phyloP scores from a whole-genome alignment of 768 basidiomycete genomes.

The Tulasnella sp. region DNA sequence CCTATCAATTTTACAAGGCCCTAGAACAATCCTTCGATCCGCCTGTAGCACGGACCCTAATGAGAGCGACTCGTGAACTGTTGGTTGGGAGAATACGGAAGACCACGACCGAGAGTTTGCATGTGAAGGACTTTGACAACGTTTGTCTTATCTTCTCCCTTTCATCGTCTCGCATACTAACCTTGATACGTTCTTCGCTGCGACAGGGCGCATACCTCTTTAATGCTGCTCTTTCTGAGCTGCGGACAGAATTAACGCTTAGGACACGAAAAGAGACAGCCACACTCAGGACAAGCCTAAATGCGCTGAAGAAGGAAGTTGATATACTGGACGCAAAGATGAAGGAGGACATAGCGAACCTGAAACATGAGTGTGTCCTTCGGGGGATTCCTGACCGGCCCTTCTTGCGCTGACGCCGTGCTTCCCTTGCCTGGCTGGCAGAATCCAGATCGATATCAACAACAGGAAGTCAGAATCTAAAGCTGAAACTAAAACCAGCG shows the following conservation, averaged over 20 bases:
- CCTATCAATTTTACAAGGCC: constrained; percentile 63
- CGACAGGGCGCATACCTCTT: constrained; percentile 89
- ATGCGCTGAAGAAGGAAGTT: constrained; percentile 76
- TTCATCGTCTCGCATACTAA: background rate
- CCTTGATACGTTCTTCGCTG: background rate
- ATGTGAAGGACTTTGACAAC: constrained; percentile 72
- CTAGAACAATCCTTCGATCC: constrained; percentile 70
- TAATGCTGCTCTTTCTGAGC: constrained; percentile 83
- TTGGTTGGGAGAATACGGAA: constrained; percentile 67
- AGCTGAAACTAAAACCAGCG: constrained; percentile 72
- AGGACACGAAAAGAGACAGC: constrained; percentile 77
- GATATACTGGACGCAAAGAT: constrained; percentile 81
- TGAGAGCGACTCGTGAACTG: constrained; percentile 74
- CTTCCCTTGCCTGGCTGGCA: constrained; percentile 31
- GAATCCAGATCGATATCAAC: constrained; percentile 94
- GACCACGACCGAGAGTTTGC: constrained; percentile 63
- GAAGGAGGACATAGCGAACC: constrained; percentile 81
- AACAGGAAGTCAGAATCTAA: constrained; percentile 86
- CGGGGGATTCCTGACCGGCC: constrained; percentile 11
- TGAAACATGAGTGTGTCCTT: constrained; percentile 82
- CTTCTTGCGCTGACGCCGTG: background rate
- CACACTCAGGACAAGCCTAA: constrained; percentile 64
- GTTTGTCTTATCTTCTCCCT: constrained; percentile 38
- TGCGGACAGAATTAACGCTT: constrained; percentile 77
- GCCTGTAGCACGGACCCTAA: constrained; percentile 64